phyloP scores from a whole-genome alignment of 2,329 filamentous ascomycete species.

The Zalaria sp. region DNA sequence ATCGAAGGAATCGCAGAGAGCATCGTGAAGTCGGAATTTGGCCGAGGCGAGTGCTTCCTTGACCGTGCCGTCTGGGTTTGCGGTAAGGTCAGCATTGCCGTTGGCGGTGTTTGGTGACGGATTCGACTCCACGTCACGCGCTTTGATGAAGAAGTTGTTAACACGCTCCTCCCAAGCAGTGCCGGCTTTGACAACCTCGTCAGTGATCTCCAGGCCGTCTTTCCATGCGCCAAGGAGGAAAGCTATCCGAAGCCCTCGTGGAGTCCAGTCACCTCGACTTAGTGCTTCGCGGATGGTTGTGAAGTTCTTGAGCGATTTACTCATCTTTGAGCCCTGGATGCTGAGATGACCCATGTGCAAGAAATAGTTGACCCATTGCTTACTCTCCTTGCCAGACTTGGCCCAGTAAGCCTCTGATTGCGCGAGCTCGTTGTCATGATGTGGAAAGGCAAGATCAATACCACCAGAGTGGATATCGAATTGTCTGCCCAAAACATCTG shows the following conservation, averaged over 20 bases:
- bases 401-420: conserved; percentile 78
- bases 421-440: conserved; percentile 85
- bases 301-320: conserved; percentile 90
- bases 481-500: conserved; percentile 64
- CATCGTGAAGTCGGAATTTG: conserved; percentile 44
- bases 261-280: conserved; percentile 53
- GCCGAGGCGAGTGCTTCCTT: conserved; percentile 33
- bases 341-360: conserved; percentile 87
- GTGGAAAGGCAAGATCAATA: conserved; percentile 80
- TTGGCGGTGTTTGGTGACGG: conserved; percentile 7
- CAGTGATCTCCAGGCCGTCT: conserved; percentile 80
- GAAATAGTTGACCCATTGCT: conserved; percentile 90
- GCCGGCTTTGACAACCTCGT: conserved; percentile 62
- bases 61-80: conserved; percentile 15
- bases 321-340: conserved; percentile 90
- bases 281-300: conserved; percentile 82
- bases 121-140: conserved; percentile 30
- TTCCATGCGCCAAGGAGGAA: conserved; percentile 85
- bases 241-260: conserved; percentile 67
- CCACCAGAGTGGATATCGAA: conserved; percentile 93
- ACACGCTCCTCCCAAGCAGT: conserved; percentile 69
- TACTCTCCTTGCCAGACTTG: conserved; percentile 21
- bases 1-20: conserved; percentile 75
- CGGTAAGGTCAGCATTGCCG: conserved; percentile 6
- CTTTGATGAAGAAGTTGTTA: conserved; percentile 54